Conservation (phyloP, 2,329 filamentous ascomycete species). For the Eutypella sp. region DNA sequence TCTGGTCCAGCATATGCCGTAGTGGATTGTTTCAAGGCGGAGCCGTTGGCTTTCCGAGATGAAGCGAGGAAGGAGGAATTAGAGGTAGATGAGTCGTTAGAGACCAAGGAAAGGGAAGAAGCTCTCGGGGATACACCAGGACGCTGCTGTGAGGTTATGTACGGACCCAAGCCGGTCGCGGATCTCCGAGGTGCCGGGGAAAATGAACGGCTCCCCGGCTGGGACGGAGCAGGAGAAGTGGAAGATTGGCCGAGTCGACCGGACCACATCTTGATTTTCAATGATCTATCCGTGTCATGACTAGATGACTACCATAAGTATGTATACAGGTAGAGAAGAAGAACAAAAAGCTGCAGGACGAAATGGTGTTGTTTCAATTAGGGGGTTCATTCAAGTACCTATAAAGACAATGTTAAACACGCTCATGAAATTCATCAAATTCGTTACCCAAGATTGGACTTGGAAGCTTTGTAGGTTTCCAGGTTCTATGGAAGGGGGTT, state of each 20-base stretch:
- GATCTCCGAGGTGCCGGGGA: conserved; percentile 67
- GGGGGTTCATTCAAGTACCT: too few species aligned
- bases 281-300: neutral
- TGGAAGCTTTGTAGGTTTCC: too few species aligned
- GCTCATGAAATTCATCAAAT: too few species aligned
- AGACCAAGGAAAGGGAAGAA: conserved; percentile 72
- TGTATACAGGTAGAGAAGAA: too few species aligned
- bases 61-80: conserved; percentile 65
- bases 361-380: too few species aligned
- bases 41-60: conserved; percentile 62
- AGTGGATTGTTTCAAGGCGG: conserved; percentile 57
- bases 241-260: conserved; percentile 76
- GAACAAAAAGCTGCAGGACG: too few species aligned
- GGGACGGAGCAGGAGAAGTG: conserved; percentile 42
- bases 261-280: conserved; percentile 68
- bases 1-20: conserved; percentile 53
- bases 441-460: too few species aligned
- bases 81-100: conserved; percentile 71
- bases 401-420: too few species aligned
- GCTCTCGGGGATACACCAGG: conserved; percentile 60
- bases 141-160: conserved; percentile 59
- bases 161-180: conserved; percentile 63
- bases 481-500: too few species aligned
- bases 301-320: too few species aligned
- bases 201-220: conserved; percentile 61